These are phyloP conservation scores for Backusella parvicylindrica DNA, from an alignment of 192 early-diverging fungal species.

Conservation along the genomic window DNA sequence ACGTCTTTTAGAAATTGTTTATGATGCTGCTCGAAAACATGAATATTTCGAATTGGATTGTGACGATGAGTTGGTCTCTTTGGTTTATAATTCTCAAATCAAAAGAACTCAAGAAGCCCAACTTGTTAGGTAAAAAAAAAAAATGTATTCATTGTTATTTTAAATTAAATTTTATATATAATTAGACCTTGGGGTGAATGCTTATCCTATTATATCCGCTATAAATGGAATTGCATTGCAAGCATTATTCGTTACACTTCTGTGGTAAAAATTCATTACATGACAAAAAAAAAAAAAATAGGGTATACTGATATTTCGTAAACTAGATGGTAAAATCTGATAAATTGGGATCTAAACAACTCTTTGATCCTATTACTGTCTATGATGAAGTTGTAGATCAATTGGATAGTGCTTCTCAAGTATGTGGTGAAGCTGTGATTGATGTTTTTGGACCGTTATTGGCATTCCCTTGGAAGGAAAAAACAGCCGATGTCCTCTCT, in stretches of 20 bases:
- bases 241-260: slow-evolving; percentile 8
- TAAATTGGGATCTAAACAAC: not conserved
- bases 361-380: slow-evolving; percentile 15
- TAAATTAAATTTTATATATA: not conserved
- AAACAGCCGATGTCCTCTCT: slow-evolving; percentile 10
- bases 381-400: slow-evolving; percentile 27
- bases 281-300: not conserved
- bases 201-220: slow-evolving; percentile 15
- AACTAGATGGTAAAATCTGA: not conserved
- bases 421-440: slow-evolving; percentile 25
- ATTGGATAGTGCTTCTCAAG: slow-evolving; percentile 24
- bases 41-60: slow-evolving; percentile 6
- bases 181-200: slow-evolving; percentile 19
- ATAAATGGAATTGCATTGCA: slow-evolving; percentile 23
- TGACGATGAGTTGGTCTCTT: not conserved
- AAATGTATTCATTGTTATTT: not conserved
- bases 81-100: not conserved
- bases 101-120: slow-evolving; percentile 12
- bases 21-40: not conserved
- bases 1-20: slow-evolving; percentile 3
- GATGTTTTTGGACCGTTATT: slow-evolving; percentile 15
- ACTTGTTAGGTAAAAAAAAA: not conserved
- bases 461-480: slow-evolving; percentile 21
- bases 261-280: not conserved
- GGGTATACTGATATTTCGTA: not conserved